Evolutionary conservation across 768 basidiomycete species (phyloP), one percentile per base, ranked within the genome.

Genomic region (Russula emetica): DNA sequence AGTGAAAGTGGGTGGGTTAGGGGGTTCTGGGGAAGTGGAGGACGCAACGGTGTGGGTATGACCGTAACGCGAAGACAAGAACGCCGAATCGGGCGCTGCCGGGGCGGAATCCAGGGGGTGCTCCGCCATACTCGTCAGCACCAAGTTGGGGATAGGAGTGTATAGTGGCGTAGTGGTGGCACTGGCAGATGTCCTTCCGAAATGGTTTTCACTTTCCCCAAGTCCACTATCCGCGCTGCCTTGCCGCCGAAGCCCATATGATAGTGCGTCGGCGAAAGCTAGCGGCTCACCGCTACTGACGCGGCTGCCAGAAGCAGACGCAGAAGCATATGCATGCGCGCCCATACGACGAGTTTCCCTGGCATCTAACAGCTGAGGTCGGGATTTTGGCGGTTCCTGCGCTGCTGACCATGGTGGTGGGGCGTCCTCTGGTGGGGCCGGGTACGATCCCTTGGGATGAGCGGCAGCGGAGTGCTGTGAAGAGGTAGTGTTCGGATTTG

Each of bases 251-350:
- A 62, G 80, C 75, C 70, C 73, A 68, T 81, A 80, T 2, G 79
- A 80, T 40, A 91, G 76, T 20, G 84, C 83, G 64, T 88, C 86
- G 10, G 82, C 86, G 9, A 89, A 79, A 13, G 83, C 85, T 45
- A 84, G 81, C 28, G 68, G 62, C 16, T 32, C 66, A 10, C 66
- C 56, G 20, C 56, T 59, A 53, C 59, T 59, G 53, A 44, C 36
- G 9, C 56, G 50, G 38, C 55, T 49, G 22, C 56, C 47, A 6
- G 34, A 53, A 5, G 68, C 66, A 28, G 66, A 68, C 7, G 66
- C 66, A 51, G 34, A 53, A 3, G 68, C 68, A 26, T 69, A 69
- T 14, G 66, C 68, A 45, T 69, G 68, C 5, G 30, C 36, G 6
- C 18, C 30, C 8, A 11, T 24, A 40, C 22, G 58, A 18, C 22